Percentiles rank a stretch among this genome's conserved stretches.
Conservation (phyloP, 2,329 filamentous ascomycete genomes). For the Fusarium sp. region DNA sequence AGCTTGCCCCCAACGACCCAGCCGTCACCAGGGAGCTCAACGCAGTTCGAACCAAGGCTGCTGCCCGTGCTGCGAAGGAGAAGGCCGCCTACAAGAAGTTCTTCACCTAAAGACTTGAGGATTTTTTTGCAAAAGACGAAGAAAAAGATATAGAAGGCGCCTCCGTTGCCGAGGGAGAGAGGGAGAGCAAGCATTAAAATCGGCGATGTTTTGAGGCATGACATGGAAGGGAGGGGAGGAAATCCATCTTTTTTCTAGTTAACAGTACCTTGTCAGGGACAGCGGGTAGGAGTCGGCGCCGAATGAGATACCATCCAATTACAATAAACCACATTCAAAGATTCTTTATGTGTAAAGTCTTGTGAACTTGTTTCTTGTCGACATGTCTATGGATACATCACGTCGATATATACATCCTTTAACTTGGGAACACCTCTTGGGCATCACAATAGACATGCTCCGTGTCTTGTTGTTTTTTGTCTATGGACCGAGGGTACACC, state of each 20-base stretch:
- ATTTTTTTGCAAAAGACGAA: background rate
- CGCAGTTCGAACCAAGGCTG: constrained; percentile 80
- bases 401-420: background rate
- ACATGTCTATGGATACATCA: background rate
- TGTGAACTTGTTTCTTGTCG: background rate
- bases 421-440: background rate
- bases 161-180: constrained; percentile 11
- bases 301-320: constrained; percentile 47
- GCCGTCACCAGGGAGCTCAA: constrained; percentile 81
- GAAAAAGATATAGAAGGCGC: constrained; percentile 12
- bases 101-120: constrained; percentile 65
- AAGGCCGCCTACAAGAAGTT: constrained; percentile 95
- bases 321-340: constrained; percentile 30
- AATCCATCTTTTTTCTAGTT: constrained; percentile 38
- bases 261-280: constrained; percentile 39
- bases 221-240: constrained; percentile 20
- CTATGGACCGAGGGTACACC: background rate
- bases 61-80: constrained; percentile 84
- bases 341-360: background rate
- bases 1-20: constrained; percentile 79
- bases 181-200: constrained; percentile 30
- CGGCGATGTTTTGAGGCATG: constrained; percentile 6
- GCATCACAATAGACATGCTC: background rate
- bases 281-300: constrained; percentile 47
- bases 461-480: constrained; percentile 1